Evolutionary conservation across 1,139 yeast genomes (phyloP), one percentile per base, ranked within the genome.

Genomic region (Hansenula sp.): DNA sequence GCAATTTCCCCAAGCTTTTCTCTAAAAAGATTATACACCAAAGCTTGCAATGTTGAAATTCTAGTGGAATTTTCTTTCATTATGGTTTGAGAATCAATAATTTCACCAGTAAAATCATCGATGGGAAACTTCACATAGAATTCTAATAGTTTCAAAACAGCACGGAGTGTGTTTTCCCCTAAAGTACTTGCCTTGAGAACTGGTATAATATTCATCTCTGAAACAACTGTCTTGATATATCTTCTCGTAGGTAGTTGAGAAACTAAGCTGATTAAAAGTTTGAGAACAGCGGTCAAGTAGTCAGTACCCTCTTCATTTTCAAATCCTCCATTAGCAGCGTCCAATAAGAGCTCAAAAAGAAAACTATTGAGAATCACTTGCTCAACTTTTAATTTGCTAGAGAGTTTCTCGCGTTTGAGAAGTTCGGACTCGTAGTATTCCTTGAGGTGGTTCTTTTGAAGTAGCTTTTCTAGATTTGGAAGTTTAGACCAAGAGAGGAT

Each of bases 101-200:
- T 42, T 19, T 12, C 44, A 22, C 77, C 76, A 0, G 66, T 51
- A 39, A 67, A 62, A 39, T 71, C 77, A 47, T 71, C 64, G 14
- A 73, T 53, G 2, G 77, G 75, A 44, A 64, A 69, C 36, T 60
- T 48, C 3, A 66, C 37, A 35, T 56, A 62, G 34, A 60, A 54
- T 12, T 53, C 49, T 3, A 69, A 44, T 7, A 57, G 31, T 1
- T 54, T 50, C 17, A 51, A 16, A 14, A 16, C 6, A 4, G 18
- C 7, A 6, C 6, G 13, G 6, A 16, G 12, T 4, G 9, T 19
- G 3, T 14, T 6, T 16, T 28, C 19, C 3, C 10, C 9, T 4
- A 28, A 10, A 4, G 6, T n/a, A 29, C 9, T 11, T 3, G 22
- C 6, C 4, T 4, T 29, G 3, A 19, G 2, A 6, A 6, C 13